phyloP scores from a whole-genome alignment of 768 basidiomycete species.

The Lepiota subincarnata region DNA sequence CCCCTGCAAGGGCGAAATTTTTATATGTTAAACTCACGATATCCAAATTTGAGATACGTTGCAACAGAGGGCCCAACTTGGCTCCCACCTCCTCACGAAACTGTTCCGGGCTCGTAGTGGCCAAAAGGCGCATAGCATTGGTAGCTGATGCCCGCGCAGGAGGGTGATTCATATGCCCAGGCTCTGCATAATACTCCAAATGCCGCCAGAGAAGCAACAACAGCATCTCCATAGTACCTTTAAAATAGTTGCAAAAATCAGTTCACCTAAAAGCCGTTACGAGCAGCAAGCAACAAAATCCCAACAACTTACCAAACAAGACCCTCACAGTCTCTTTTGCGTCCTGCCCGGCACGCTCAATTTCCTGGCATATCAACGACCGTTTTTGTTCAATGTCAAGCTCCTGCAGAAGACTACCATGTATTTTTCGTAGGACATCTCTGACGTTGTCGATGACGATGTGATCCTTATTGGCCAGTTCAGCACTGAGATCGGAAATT shows the following conservation, averaged over 20 bases:
- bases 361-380: constrained; percentile 56
- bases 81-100: constrained; percentile 56
- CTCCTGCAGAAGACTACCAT: constrained; percentile 55
- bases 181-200: constrained; percentile 56
- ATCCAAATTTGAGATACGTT: constrained; percentile 50
- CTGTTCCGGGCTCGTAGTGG: constrained; percentile 50
- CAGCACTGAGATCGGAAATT: constrained; percentile 62
- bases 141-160: constrained; percentile 37
- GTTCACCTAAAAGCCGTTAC: no score
- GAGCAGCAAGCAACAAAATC: no score
- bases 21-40: constrained; percentile 16
- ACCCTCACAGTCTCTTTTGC: constrained; percentile 46
- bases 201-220: constrained; percentile 82
- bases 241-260: background rate
- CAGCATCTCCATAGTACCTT: constrained; percentile 74
- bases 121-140: constrained; percentile 52
- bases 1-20: background rate
- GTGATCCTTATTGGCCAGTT: constrained; percentile 68
- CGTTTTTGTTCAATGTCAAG: constrained; percentile 68
- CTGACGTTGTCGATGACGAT: constrained; percentile 67
- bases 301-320: constrained; percentile 56
- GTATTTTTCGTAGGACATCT: constrained; percentile 54
- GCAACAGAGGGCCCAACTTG: constrained; percentile 52
- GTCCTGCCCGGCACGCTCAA: constrained; percentile 40
- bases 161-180: constrained; percentile 25